Base-by-base conservation (phyloP, 2,329 filamentous ascomycete species). In the Ophiosphaerella korrae region DNA sequence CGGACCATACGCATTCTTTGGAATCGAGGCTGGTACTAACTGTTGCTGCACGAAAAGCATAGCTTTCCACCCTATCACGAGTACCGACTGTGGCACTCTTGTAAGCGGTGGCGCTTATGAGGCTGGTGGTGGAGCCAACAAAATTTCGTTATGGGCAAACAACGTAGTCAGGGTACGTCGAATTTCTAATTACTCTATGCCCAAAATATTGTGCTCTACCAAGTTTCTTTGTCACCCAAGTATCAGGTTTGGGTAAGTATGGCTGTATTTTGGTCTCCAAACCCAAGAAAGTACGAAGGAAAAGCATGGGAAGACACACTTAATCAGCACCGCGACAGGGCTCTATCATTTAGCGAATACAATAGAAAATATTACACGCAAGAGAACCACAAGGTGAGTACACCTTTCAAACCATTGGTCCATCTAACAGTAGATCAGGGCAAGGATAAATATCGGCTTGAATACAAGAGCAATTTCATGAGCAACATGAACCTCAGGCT, bases 131-230 rank as follows among this genome's bases (percentile, higher is more conserved):
- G 43, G 43, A 21, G 5, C 24, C 6, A 24, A 31, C 6, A 23
- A 13, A 7, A 18, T 39, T 11, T 7, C 39, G 12, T 39, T 37
- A 26, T 33, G 24, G 34, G 14, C 8, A 12, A 39, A 24, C 3
- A 45, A 13, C 14, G 26, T 16, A 8, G 16, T 31, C 13, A 16
- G 35, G n/a, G 43, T 45, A 33, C 34, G 43, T 45, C 43, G 23
- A 18, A 24, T 45, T 16, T 45, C 35, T 9, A 45, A 9, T 14
- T 33, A 35, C 24, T 45, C 34, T 45, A 23, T 45, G 34, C 43
- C 39, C 43, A 45, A 45, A 45, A 35, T 35, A 38, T 26, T 45
- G 43, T 24, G 35, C 43, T 45, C 43, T 45, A 26, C 35, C 32
- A 45, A 45, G 8, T 16, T 39, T 39, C 35, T 32, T 6, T n/a